Base-by-base conservation (phyloP, 768 basidiomycete species). In the Lyophyllum semitale region DNA sequence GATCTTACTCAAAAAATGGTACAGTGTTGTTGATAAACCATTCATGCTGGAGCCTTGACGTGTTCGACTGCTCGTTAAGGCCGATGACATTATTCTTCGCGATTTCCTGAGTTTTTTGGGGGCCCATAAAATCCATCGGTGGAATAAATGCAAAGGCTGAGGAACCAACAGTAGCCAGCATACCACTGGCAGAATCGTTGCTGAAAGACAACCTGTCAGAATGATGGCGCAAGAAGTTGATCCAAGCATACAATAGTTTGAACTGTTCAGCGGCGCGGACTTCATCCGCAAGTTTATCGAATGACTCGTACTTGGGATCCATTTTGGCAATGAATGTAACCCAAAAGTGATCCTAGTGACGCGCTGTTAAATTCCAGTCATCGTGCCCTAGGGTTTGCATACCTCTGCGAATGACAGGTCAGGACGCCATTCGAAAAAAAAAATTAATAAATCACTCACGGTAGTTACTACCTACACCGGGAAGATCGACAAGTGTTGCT, bases 401-500 rank as follows among this genome's bases (percentile, higher is more conserved):
- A 51, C 43, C 42, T 56, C 46, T 48, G 29, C 15, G 18, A 25
- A 30, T 9, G 3, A 26, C 26, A 29, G 0, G 15, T 48, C 17
- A 41, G 5, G 1, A 29, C 40, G 23, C 33, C 20, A 33, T 22
- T 7, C 1, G n/a, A n/a, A 30, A 20, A 27, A 11, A 2, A 17
- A 25, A 8, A 15, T 20, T 17, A 27, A 2, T 32, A n/a, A 29
- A 15, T 20, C 22, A 50, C 59, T 27, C 44, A 60, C 55, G 55
- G 33, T 57, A 55, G 15, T 60, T 60, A 0, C 47, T 57, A 1
- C 59, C 59, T 4, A 60, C 55, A 8, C 55, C 55, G 7, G 55
- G 59, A 20, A 60, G 29, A 20, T 54, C 46, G 1, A 57, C n/a
- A 7, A 48, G 45, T 11, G 45, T 41, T 1, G 53, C n/a, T 5